phyloP scores from a whole-genome alignment of 2,329 filamentous ascomycete genomes.

The Bipolaris victoriae region DNA sequence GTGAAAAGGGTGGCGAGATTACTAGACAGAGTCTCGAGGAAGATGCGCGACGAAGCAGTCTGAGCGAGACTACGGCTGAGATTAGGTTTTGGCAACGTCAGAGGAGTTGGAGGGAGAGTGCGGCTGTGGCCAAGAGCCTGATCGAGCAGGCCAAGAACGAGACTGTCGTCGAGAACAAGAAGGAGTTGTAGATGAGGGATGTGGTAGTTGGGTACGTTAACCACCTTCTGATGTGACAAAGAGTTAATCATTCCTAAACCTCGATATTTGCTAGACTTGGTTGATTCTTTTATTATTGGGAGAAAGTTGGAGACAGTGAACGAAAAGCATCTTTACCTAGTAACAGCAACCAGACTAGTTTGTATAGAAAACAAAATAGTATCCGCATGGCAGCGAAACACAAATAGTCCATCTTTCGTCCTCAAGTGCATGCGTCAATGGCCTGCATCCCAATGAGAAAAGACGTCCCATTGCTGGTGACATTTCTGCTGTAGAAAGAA shows the following conservation, averaged over 20 bases:
- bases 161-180: conserved; percentile 45
- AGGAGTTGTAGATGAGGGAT: conserved; percentile 34
- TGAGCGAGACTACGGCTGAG: conserved; percentile 52
- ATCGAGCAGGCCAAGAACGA: conserved; percentile 52
- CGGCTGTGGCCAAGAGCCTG: conserved; percentile 57
- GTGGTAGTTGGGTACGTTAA: background rate
- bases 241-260: conserved; percentile 20
- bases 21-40: conserved; percentile 70
- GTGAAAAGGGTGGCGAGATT: conserved; percentile 61
- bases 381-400: background rate
- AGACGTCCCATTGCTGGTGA: conserved; percentile 31
- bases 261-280: conserved; percentile 5
- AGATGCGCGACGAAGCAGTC: conserved; percentile 52
- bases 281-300: background rate
- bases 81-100: conserved; percentile 61
- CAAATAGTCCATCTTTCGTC: conserved; percentile 30
- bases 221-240: background rate
- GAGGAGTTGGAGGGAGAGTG: conserved; percentile 58
- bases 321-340: background rate
- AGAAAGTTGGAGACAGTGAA: background rate
- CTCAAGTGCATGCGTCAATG: conserved; percentile 37
- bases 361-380: background rate
- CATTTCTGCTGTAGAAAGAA: conserved; percentile 12
- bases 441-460: conserved; percentile 47
- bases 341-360: background rate